phyloP scores from a whole-genome alignment of 495 filamentous ascomycete species.

The Penicillium fimorum region DNA sequence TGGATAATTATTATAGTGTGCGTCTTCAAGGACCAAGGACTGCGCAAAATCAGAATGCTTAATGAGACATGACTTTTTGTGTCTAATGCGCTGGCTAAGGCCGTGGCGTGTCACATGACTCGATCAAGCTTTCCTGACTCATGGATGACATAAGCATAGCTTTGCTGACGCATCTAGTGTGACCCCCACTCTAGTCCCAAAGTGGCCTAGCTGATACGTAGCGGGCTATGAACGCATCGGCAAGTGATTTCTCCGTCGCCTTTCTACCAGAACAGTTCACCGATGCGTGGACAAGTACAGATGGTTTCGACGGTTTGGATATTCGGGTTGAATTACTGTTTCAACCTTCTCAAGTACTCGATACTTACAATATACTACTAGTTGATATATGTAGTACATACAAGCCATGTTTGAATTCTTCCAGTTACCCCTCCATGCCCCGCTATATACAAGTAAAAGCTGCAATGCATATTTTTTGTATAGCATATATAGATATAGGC shows the following conservation, averaged over 20 bases:
- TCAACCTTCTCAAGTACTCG: neutral
- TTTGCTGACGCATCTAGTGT: neutral
- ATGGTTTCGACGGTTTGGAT: neutral
- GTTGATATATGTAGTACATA: neutral
- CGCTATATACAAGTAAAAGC: conserved; percentile 28
- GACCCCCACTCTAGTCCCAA: conserved; percentile 31
- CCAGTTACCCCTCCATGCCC: conserved; percentile 40
- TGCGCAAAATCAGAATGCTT: neutral
- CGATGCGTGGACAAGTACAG: conserved; percentile 23
- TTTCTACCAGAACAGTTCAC: conserved; percentile 32
- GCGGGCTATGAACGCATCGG: conserved; percentile 21
- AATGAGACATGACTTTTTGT: neutral
- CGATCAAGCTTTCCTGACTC: conserved; percentile 10
- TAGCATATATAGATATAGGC: no score
- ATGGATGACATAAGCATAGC: neutral
- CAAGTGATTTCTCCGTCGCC: conserved; percentile 28
- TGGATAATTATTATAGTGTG: no score
- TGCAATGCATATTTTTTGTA: neutral
- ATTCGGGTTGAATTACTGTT: neutral
- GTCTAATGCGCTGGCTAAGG: conserved; percentile 1
- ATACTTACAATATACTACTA: neutral
- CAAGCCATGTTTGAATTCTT: neutral
- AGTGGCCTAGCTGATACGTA: conserved; percentile 13
- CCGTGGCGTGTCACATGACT: conserved; percentile 3
- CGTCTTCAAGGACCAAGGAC: neutral